Conservation (phyloP, 176 grass and related monocot species). For the Alopecurus myosuroides region DNA sequence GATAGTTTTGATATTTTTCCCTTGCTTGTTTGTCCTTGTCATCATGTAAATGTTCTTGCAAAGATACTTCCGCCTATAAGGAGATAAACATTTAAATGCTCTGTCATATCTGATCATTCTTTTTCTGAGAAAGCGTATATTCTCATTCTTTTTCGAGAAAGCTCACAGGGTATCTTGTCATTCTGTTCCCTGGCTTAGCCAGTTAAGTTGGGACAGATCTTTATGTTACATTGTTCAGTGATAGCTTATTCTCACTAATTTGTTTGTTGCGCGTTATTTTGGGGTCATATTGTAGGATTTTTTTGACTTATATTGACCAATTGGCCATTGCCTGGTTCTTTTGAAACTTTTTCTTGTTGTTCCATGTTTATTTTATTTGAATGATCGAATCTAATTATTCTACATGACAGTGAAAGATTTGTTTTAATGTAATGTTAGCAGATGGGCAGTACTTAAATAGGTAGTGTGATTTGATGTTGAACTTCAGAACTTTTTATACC, state of each 20-base stretch:
- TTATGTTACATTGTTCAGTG: background rate
- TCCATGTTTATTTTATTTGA: slow-evolving; percentile 16
- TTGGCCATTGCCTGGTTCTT: background rate
- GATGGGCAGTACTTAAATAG: background rate
- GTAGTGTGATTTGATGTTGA: background rate
- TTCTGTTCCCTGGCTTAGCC: background rate
- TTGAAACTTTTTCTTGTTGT: background rate
- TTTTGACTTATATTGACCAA: background rate
- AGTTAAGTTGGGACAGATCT: background rate
- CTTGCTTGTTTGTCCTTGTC: background rate
- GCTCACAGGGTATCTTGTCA: background rate
- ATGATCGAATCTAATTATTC: background rate
- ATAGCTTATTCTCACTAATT: background rate
- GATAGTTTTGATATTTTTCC: background rate
- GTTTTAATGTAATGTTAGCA: background rate
- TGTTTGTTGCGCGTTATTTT: background rate
- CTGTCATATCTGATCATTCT: background rate
- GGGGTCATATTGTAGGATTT: background rate
- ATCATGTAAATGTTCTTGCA: background rate
- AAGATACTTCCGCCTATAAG: background rate
- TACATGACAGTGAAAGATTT: background rate
- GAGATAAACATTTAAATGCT: background rate
- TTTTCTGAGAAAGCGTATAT: background rate
- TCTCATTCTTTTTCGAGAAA: background rate
- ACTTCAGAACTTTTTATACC: background rate